These are phyloP conservation scores for Phanerochaete sordida DNA, from an alignment of 768 basidiomycete species.

Conservation along the genomic window DNA sequence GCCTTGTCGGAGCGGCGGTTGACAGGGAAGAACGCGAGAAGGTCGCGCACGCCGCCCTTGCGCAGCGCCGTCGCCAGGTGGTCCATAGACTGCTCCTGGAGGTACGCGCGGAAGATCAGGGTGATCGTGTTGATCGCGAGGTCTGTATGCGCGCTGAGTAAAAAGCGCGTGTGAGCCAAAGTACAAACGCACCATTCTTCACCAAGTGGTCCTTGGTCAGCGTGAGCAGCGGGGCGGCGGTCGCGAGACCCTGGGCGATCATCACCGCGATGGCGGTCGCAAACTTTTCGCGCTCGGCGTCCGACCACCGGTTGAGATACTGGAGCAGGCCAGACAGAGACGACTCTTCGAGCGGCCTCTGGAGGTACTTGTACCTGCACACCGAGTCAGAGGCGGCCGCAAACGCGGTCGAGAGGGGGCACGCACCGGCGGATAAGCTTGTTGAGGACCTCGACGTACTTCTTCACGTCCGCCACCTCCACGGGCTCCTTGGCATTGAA, in stretches of 20 bases:
- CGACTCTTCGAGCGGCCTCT: conserved; percentile 88
- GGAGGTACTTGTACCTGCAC: conserved; percentile 95
- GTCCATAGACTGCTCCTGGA: conserved; percentile 84
- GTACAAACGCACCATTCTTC: conserved; percentile 72
- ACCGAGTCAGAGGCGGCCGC: conserved; percentile 3
- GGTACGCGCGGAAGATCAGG: conserved; percentile 76
- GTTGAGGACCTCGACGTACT: conserved; percentile 91
- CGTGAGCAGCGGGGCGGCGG: conserved; percentile 72
- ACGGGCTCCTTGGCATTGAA: conserved; percentile 77
- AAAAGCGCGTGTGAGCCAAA: background rate
- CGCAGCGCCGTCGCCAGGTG: conserved; percentile 81
- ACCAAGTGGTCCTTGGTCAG: conserved; percentile 92
- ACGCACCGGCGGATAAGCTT: conserved; percentile 90
- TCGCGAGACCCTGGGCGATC: conserved; percentile 79
- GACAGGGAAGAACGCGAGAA: conserved; percentile 82
- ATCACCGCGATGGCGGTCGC: conserved; percentile 78
- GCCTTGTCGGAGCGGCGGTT: conserved; percentile 72
- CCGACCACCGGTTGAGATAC: conserved; percentile 83
- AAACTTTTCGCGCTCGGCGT: conserved; percentile 77
- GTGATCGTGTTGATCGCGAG: conserved; percentile 75
- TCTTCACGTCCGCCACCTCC: conserved; percentile 84
- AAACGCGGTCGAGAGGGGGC: background rate
- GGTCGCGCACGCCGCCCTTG: conserved; percentile 81
- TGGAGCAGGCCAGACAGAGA: conserved; percentile 83
- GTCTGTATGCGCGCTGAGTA: conserved; percentile 39